phyloP scores from a whole-genome alignment of 78 protist species.

The Cavenderia fasciculata region DNA sequence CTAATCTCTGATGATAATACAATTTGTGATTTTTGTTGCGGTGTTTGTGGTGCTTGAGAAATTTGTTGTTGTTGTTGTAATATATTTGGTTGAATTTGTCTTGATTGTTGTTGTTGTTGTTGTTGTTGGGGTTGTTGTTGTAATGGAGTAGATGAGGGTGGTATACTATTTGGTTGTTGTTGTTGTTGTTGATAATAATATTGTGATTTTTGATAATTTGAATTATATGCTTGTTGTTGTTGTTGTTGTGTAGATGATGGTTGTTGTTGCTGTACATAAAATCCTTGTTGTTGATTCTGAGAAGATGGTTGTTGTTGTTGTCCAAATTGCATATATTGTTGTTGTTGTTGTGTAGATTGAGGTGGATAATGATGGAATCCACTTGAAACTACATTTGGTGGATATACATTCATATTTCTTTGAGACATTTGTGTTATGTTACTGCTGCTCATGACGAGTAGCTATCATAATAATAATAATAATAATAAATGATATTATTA shows the following conservation, averaged over 20 bases:
- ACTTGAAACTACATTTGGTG: too few species aligned
- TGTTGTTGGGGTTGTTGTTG: slow-evolving; percentile 6
- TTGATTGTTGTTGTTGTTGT: background rate
- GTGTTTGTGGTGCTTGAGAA: background rate
- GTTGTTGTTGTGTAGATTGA: background rate
- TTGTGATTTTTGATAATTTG: background rate
- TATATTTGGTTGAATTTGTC: background rate
- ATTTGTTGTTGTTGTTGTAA: background rate
- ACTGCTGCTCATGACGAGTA: too few species aligned
- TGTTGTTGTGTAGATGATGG: background rate
- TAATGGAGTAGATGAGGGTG: background rate
- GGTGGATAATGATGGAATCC: background rate
- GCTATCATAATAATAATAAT: too few species aligned
- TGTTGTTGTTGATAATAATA: background rate
- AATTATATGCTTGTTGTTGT: background rate
- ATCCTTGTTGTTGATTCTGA: background rate
- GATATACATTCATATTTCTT: too few species aligned
- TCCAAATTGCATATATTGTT: too few species aligned
- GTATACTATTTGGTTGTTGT: too few species aligned
- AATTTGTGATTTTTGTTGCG: background rate
- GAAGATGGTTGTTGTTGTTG: background rate
- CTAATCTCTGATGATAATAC: background rate
- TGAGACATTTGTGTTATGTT: too few species aligned
- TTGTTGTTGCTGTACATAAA: background rate
- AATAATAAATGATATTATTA: too few species aligned